Percentiles rank a stretch among this genome's conserved stretches.
These are phyloP conservation scores for Leptosphaerulina australis DNA, from an alignment of 2,329 filamentous ascomycete genomes.

Conservation along the genomic window DNA sequence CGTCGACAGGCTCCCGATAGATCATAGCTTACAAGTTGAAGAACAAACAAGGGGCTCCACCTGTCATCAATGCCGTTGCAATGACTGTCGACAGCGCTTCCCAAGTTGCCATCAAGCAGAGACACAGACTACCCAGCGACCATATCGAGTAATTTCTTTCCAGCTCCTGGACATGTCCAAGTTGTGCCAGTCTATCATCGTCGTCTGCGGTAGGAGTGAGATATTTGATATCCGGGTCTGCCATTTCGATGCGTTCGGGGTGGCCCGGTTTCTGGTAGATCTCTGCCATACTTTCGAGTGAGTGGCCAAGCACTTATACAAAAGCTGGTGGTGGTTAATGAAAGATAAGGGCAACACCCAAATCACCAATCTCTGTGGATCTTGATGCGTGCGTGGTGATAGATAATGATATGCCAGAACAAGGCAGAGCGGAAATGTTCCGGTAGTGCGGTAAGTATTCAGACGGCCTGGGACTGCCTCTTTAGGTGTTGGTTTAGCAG, in stretches of 20 bases:
- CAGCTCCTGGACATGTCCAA: slow-evolving; percentile 36
- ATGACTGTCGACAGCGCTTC: slow-evolving; percentile 57
- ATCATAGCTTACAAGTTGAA: slow-evolving; percentile 50
- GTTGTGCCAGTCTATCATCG: slow-evolving; percentile 27
- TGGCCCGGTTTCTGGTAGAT: slow-evolving; percentile 11
- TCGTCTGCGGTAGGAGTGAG: slow-evolving; percentile 8
- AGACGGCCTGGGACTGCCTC: not conserved
- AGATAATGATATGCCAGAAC: slow-evolving; percentile 13
- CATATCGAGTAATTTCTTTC: slow-evolving; percentile 52
- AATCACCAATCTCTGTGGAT: slow-evolving; percentile 5
- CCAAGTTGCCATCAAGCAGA: slow-evolving; percentile 61
- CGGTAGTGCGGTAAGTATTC: not conserved
- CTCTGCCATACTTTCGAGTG: not conserved
- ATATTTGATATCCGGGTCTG: slow-evolving; percentile 17
- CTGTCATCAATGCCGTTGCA: slow-evolving; percentile 52
- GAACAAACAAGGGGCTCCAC: slow-evolving; percentile 56
- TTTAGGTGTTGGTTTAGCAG: not conserved
- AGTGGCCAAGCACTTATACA: slow-evolving; percentile 7
- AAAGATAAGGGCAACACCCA: slow-evolving; percentile 13
- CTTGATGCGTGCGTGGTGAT: slow-evolving; percentile 2
- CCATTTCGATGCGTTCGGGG: slow-evolving; percentile 14
- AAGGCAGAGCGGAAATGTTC: slow-evolving; percentile 11
- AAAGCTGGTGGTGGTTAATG: not conserved
- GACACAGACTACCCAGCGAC: slow-evolving; percentile 53
- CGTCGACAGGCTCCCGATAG: not conserved